Percentiles rank a stretch among this genome's conserved stretches.
phyloP scores from a whole-genome alignment of 805 yeast genomes.

The Saccharomycopsis fibuligera region DNA sequence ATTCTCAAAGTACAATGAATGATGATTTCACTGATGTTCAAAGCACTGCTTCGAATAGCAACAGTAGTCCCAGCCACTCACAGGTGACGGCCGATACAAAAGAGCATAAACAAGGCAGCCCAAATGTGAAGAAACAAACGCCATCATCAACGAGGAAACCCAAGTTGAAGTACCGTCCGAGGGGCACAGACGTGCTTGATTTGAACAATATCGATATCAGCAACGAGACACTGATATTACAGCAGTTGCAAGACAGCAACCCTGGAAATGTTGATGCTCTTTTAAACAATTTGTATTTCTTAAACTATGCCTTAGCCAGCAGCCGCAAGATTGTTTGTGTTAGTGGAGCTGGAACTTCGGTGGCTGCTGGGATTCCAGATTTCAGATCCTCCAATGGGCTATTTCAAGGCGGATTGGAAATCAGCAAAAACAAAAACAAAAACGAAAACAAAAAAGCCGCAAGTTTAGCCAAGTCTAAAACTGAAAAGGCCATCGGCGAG shows the following conservation, averaged over 20 bases:
- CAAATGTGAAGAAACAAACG: too few relatives aligned
- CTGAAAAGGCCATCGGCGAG: conserved; percentile 28
- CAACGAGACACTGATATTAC: conserved; percentile 26
- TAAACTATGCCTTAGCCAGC: conserved; percentile 46
- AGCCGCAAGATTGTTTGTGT: conserved; percentile 57
- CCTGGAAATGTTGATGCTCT: conserved; percentile 33
- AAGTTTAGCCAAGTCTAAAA: conserved; percentile 22
- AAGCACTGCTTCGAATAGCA: too few relatives aligned
- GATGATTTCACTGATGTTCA: too few relatives aligned
- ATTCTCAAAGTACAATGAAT: too few relatives aligned
- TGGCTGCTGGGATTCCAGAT: conserved; percentile 87
- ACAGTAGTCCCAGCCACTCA: too few relatives aligned
- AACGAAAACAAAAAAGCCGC: background rate
- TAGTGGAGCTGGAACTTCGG: conserved; percentile 89
- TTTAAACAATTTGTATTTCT: conserved; percentile 33
- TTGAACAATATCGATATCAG: conserved; percentile 24
- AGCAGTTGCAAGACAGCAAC: conserved; percentile 30
- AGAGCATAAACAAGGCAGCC: too few relatives aligned
- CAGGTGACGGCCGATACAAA: too few relatives aligned
- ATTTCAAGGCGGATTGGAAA: conserved; percentile 45
- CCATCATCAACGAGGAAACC: conserved; percentile 34
- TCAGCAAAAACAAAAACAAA: conserved; percentile 18
- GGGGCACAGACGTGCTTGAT: conserved; percentile 38
- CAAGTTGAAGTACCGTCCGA: conserved; percentile 40
- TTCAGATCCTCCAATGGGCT: conserved; percentile 76